These are phyloP conservation scores for Emmonsia crescens DNA, from an alignment of 2,329 filamentous ascomycete genomes.

Conservation along the genomic window DNA sequence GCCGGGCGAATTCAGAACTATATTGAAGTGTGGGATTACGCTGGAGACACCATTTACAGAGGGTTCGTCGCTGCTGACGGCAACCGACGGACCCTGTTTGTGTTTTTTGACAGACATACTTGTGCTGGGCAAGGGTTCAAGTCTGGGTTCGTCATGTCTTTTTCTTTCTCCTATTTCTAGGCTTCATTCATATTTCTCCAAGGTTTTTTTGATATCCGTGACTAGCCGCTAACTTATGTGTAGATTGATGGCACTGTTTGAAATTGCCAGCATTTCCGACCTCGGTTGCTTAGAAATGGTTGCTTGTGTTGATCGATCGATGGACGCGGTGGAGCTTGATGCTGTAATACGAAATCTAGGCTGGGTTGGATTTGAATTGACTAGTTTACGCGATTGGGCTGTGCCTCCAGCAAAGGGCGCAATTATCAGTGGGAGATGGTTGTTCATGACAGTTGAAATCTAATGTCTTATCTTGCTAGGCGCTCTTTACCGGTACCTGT, in stretches of 20 bases:
- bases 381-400: conserved; percentile 66
- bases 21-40: conserved; percentile 56
- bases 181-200: background rate
- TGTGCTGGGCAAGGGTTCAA: conserved; percentile 69
- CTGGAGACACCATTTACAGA: conserved; percentile 70
- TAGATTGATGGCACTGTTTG: conserved; percentile 80
- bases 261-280: conserved; percentile 62
- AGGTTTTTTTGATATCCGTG: conserved; percentile 2
- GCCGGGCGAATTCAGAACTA: conserved; percentile 23
- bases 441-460: conserved; percentile 82
- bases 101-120: conserved; percentile 65
- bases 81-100: conserved; percentile 65
- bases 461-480: conserved; percentile 30
- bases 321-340: conserved; percentile 51
- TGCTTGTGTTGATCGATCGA: conserved; percentile 66
- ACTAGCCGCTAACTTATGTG: conserved; percentile 19
- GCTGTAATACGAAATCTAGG: conserved; percentile 70
- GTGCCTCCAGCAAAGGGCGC: conserved; percentile 41
- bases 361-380: conserved; percentile 85
- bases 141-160: conserved; percentile 56
- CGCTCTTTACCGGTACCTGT: background rate
- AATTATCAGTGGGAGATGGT: conserved; percentile 65
- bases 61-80: conserved; percentile 67
- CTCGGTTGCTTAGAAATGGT: conserved; percentile 69
- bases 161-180: background rate